phyloP scores from a whole-genome alignment of 352 stramenopile genomes.

The Lagenidium giganteum region DNA sequence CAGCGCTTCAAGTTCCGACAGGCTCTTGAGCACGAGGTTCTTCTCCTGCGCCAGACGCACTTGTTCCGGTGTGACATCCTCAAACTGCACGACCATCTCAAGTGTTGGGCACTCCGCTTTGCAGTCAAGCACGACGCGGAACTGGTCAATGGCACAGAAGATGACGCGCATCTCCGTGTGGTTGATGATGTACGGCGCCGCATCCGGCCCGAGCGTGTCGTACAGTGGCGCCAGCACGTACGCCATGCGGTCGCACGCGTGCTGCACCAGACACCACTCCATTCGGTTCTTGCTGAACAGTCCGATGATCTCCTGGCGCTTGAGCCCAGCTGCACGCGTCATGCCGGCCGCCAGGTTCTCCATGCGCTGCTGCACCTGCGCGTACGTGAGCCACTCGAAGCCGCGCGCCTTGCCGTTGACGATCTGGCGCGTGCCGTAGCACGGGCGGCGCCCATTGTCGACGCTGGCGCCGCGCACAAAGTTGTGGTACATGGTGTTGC shows the following conservation, averaged over 20 bases:
- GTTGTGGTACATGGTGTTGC: constrained; percentile 42
- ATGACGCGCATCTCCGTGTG: constrained; percentile 43
- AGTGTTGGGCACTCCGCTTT: constrained; percentile 24
- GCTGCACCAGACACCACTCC: constrained; percentile 34
- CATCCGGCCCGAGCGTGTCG: constrained; percentile 45
- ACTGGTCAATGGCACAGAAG: constrained; percentile 38
- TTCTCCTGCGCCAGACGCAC: constrained; percentile 10
- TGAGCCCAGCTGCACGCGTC: constrained; percentile 7
- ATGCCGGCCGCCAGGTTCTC: constrained; percentile 19
- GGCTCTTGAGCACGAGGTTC: constrained; percentile 24
- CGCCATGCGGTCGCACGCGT: constrained; percentile 39
- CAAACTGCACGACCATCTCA: constrained; percentile 32
- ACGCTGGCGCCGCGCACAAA: constrained; percentile 25
- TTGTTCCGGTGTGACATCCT: constrained; percentile 24
- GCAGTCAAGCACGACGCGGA: constrained; percentile 29
- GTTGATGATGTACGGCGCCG: constrained; percentile 47
- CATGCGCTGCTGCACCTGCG: constrained; percentile 21
- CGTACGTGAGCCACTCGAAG: constrained; percentile 41
- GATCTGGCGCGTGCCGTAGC: constrained; percentile 22
- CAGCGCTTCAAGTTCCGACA: constrained; percentile 21
- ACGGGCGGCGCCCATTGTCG: constrained; percentile 17
- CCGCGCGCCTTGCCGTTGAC: constrained; percentile 15
- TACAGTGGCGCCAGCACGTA: constrained; percentile 52
- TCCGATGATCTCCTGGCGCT: constrained; percentile 32
- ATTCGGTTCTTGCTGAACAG: constrained; percentile 46